Conservation (phyloP, 176 grass and related monocot genomes). For the Hsuehochloa calcarea region DNA sequence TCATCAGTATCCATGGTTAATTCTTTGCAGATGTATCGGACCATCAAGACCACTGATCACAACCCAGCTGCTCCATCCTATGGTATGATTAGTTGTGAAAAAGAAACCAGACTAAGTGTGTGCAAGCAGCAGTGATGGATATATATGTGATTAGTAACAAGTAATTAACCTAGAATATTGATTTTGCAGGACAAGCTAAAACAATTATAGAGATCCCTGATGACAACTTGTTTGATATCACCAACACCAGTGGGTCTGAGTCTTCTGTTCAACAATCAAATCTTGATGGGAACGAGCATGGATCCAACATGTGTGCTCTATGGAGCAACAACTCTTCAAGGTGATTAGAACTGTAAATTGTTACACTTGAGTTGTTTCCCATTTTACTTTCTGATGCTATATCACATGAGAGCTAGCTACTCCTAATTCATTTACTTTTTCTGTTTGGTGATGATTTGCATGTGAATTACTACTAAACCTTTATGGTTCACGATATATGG, state of each 20-base stretch:
- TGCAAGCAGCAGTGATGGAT: background rate
- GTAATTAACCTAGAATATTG: background rate
- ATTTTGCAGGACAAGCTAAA: slow-evolving; percentile 57
- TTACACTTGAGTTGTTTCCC: background rate
- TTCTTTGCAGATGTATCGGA: slow-evolving; percentile 86
- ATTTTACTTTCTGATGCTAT: background rate
- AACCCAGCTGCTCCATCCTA: slow-evolving; percentile 54
- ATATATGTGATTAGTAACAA: background rate
- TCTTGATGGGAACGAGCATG: slow-evolving; percentile 39
- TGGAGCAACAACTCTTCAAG: slow-evolving; percentile 81
- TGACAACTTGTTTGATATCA: slow-evolving; percentile 49
- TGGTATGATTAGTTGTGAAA: slow-evolving; percentile 24
- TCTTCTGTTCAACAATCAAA: slow-evolving; percentile 58
- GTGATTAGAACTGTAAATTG: slow-evolving; percentile 27
- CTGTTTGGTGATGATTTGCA: background rate
- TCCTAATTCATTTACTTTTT: background rate
- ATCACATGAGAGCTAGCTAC: slow-evolving; percentile 17
- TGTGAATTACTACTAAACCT: background rate
- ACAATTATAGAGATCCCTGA: slow-evolving; percentile 61
- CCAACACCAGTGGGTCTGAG: slow-evolving; percentile 61
- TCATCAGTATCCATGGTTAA: background rate
- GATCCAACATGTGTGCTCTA: slow-evolving; percentile 48
- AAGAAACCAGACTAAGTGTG: background rate
- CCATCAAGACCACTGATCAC: slow-evolving; percentile 91
- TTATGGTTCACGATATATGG: background rate